These are phyloP conservation scores for Chlorella sorokiniana DNA, from an alignment of 139 green algal genomes.

Conservation along the genomic window DNA sequence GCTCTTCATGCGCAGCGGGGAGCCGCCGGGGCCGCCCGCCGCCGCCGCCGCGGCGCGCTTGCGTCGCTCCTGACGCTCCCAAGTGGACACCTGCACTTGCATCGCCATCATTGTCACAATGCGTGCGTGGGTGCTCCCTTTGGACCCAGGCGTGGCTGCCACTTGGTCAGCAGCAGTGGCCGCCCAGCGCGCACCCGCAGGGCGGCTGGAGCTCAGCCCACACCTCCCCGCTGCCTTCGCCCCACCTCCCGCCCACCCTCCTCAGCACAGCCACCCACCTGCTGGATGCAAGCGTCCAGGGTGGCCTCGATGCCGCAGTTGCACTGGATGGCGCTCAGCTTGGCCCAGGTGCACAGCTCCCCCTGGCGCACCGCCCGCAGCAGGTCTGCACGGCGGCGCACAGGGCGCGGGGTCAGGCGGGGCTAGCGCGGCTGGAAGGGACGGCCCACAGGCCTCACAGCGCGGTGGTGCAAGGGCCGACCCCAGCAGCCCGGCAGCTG, in stretches of 20 bases:
- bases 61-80: constrained; percentile 38
- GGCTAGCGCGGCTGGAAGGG: background rate
- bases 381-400: constrained; percentile 42
- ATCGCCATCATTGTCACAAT: too few species aligned
- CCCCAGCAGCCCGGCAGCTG: too few species aligned
- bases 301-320: constrained; percentile 91
- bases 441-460: background rate
- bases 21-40: background rate
- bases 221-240: background rate
- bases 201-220: background rate
- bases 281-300: constrained; percentile 82
- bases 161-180: background rate
- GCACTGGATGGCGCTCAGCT: constrained; percentile 87
- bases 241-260: background rate
- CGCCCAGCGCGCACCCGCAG: background rate
- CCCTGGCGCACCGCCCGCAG: constrained; percentile 48
- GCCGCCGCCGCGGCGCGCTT: constrained; percentile 13
- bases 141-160: too few species aligned
- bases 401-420: constrained; percentile 33
- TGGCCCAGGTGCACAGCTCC: constrained; percentile 84
- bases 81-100: constrained; percentile 26
- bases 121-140: too few species aligned
- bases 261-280: constrained; percentile 39
- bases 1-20: background rate
- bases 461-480: background rate